Percentiles rank a stretch among this genome's conserved stretches.
Evolutionary conservation across 2,329 filamentous ascomycete genomes (phyloP).

Genomic region (Metarhizium guizhouense): DNA sequence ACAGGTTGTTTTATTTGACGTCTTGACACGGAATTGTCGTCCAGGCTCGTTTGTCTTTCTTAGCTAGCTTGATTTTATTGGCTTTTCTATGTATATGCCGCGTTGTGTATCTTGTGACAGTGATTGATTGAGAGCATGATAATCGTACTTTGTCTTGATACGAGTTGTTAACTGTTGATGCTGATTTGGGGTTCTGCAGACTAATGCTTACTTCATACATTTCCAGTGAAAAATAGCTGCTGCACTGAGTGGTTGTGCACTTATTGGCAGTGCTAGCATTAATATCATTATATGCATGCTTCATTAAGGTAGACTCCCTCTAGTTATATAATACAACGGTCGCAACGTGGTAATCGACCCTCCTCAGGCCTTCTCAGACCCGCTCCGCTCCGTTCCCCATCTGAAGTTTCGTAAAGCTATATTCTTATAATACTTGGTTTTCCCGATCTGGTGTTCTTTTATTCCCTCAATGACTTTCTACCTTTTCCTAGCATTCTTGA

Average conservation of each 20-base stretch:
- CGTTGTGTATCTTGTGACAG: background rate
- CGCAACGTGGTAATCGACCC: background rate
- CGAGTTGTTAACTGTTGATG: too few relatives aligned
- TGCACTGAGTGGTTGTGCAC: background rate
- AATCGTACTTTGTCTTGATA: too few relatives aligned
- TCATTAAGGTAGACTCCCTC: background rate
- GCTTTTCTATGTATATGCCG: conserved; percentile 6
- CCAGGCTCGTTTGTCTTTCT: conserved; percentile 25
- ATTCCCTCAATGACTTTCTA: conserved; percentile 16
- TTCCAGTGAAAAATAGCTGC: too few relatives aligned
- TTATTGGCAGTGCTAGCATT: background rate
- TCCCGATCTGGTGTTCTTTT: background rate
- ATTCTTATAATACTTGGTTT: background rate
- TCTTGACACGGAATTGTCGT: conserved; percentile 21
- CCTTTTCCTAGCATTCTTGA: conserved; percentile 63
- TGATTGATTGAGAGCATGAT: too few relatives aligned
- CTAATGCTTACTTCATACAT: too few relatives aligned
- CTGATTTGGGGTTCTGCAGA: background rate
- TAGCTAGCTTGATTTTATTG: conserved; percentile 30
- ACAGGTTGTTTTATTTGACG: conserved; percentile 21
- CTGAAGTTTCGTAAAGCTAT: background rate
- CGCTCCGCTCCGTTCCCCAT: background rate
- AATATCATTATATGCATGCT: background rate
- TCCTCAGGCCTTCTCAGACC: background rate
- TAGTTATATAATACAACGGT: background rate